Base-by-base conservation (phyloP, 2,329 filamentous ascomycete species). In the Myriosclerotinia scirpicola region DNA sequence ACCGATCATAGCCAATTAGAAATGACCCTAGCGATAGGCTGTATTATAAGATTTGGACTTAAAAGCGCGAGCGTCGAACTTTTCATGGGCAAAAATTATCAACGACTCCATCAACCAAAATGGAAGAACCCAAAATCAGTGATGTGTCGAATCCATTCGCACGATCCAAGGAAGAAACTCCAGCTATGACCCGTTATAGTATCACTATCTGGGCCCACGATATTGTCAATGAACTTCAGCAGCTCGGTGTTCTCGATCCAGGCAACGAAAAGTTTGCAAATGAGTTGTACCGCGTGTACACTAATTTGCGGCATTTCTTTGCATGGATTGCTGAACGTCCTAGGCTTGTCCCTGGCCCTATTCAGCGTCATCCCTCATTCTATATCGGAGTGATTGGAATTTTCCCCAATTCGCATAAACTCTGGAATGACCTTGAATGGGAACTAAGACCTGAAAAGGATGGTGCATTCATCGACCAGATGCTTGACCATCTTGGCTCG, bases 121-220 rank as follows among this genome's bases (percentile, higher is more conserved):
- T 14, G 2, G 30, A 26, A 38, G 9, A 6, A 40, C 26, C 1
- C n/a, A 50, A 9, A 26, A 17, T 9, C 14, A n/a, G 11, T n/a
- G 26, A 20, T 26, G 38, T 61, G 44, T 26, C 22, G 4, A 61
- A 52, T 11, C 58, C 58, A 22, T 50, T 61, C 22, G 30, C 58
- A 14, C 44, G 44, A 40, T n/a, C 58, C 14, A 52, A 3, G 4
- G n/a, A 50, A 9, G 6, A 61, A 38, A 15, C 20, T 5, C 46
- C 44, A 26, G 26, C 58, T 1, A 61, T 61, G 44, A 40, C 34
- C 50, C 58, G 58, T 5, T n/a, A 38, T 20, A 15, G 58, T 5
- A 61, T 61, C 46, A 61, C 58, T 8, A 5, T n/a, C n/a, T 61
- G 58, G 44, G 58, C 58, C 14, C 58, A 50, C 2, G 44, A 61